These are phyloP conservation scores for Yamadazyma kitorensis DNA, from an alignment of 805 yeast genomes.

Conservation along the genomic window DNA sequence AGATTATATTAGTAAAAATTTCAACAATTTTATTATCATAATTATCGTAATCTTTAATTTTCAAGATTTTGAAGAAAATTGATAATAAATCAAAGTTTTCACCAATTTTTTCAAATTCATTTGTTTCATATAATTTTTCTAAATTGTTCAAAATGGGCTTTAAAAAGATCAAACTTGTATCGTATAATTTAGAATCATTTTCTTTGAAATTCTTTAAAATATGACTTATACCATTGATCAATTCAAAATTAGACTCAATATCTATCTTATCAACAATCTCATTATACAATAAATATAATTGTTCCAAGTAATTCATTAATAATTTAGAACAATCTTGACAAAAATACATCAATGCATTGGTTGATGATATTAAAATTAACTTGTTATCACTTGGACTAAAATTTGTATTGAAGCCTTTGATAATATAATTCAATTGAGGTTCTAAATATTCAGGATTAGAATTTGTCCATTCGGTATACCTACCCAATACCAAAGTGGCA, in stretches of 20 bases:
- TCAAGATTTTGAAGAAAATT: constrained; percentile 55
- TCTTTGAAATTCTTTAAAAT: constrained; percentile 63
- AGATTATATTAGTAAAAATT: constrained; percentile 49
- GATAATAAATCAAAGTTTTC: constrained; percentile 72
- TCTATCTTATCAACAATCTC: constrained; percentile 53
- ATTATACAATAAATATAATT: constrained; percentile 70
- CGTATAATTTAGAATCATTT: constrained; percentile 43
- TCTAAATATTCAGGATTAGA: constrained; percentile 80
- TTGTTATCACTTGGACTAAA: constrained; percentile 15
- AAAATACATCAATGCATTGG: constrained; percentile 90
- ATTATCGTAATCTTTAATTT: constrained; percentile 40
- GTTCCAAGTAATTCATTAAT: constrained; percentile 66
- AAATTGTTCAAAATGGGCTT: constrained; percentile 58
- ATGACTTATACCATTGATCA: constrained; percentile 87
- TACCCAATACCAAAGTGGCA: constrained; percentile 88
- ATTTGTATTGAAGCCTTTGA: constrained; percentile 56
- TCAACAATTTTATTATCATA: constrained; percentile 50
- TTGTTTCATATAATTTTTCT: constrained; percentile 19
- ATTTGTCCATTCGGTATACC: constrained; percentile 94
- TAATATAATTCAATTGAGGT: constrained; percentile 79
- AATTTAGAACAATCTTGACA: constrained; percentile 83
- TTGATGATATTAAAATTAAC: constrained; percentile 76
- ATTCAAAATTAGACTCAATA: constrained; percentile 66
- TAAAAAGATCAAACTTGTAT: constrained; percentile 60
- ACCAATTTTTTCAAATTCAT: constrained; percentile 46